Base-by-base conservation (phyloP, 495 filamentous ascomycete species). In the Stereocaulon alpinum region DNA sequence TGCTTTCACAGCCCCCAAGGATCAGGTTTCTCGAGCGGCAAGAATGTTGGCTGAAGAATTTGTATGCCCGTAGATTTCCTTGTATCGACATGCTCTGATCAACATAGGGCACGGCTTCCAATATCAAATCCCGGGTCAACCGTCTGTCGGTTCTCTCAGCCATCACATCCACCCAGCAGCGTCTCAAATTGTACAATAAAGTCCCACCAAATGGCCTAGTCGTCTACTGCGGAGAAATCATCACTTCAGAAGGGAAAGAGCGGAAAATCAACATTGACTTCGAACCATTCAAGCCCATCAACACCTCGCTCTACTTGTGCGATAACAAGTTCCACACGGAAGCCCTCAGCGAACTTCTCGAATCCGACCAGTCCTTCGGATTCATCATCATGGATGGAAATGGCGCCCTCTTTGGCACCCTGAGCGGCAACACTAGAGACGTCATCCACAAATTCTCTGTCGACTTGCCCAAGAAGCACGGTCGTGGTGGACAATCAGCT, bases 21-120 rank as follows among this genome's bases (percentile, higher is more conserved):
- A 96, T 74, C 93, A 98, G 74, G 82, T 98, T 53, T 96, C 94
- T 14, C 84, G 93, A 61, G 89, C 89, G 41, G 89, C 94, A 43
- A 96, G 95, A 80, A 98, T 98, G 93, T 86, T 98, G 83, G 93
- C 93, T 75, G 93, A 98, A 96, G 92, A 96, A 86, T 96, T 91
- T 70, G 91, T 95, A 79, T 64, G 88, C 78, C 61, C 30, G 32
- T 7, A 32, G 27, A 14, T 22, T 48, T 1, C n/a, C 2, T 18
- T 45, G 40, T 51, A 34, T 6, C 57, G 24, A 30, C 44, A 29
- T 55, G 1, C 72, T 54, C 73, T 75, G 37, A 61, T n/a, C 34
- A 7, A 40, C 56, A 40, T 61, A 91, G 88, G 93, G 93, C 68
- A 98, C 93, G 56, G 94, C 93, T 20, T 96, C 91, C 62, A 98